phyloP scores from a whole-genome alignment of 2,329 filamentous ascomycete genomes.

The Arthrocladium fulminans region DNA sequence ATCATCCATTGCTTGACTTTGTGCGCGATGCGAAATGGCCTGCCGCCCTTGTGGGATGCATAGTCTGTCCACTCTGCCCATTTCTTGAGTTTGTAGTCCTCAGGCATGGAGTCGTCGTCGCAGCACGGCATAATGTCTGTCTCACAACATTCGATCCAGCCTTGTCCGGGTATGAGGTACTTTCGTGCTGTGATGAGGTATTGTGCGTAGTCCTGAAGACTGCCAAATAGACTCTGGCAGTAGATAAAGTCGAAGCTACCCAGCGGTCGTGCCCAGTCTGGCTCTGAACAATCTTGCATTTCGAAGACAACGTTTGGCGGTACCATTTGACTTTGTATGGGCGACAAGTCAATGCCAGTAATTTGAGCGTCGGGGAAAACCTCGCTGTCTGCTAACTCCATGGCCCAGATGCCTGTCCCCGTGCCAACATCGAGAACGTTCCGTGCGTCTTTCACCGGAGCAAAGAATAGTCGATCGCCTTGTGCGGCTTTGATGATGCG shows the following conservation, averaged over 20 bases:
- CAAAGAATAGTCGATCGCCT: slow-evolving; percentile 37
- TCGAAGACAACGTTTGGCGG: slow-evolving; percentile 67
- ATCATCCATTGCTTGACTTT: slow-evolving; percentile 47
- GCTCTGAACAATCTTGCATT: slow-evolving; percentile 58
- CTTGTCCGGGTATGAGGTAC: slow-evolving; percentile 47
- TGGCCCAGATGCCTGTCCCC: slow-evolving; percentile 59
- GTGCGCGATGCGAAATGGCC: slow-evolving; percentile 43
- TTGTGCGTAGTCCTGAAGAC: slow-evolving; percentile 48
- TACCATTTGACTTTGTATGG: slow-evolving; percentile 56
- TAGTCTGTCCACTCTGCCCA: slow-evolving; percentile 39
- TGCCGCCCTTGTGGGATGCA: slow-evolving; percentile 36
- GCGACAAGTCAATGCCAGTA: slow-evolving; percentile 57
- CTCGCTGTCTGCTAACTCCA: slow-evolving; percentile 50
- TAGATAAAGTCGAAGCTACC: slow-evolving; percentile 52
- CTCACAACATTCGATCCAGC: slow-evolving; percentile 41
- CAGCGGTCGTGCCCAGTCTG: slow-evolving; percentile 48
- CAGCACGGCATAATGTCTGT: slow-evolving; percentile 40
- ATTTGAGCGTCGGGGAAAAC: slow-evolving; percentile 50
- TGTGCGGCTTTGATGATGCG: slow-evolving; percentile 44
- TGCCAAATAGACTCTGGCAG: slow-evolving; percentile 49
- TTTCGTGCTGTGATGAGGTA: slow-evolving; percentile 45
- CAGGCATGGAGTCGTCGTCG: slow-evolving; percentile 46
- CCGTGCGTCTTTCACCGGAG: slow-evolving; percentile 34
- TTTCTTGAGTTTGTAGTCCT: slow-evolving; percentile 39
- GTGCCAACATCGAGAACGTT: slow-evolving; percentile 51